Percentiles rank a stretch among this genome's conserved stretches.
phyloP scores from a whole-genome alignment of 208 protist genomes.

The Endotrypanum monterogeii region DNA sequence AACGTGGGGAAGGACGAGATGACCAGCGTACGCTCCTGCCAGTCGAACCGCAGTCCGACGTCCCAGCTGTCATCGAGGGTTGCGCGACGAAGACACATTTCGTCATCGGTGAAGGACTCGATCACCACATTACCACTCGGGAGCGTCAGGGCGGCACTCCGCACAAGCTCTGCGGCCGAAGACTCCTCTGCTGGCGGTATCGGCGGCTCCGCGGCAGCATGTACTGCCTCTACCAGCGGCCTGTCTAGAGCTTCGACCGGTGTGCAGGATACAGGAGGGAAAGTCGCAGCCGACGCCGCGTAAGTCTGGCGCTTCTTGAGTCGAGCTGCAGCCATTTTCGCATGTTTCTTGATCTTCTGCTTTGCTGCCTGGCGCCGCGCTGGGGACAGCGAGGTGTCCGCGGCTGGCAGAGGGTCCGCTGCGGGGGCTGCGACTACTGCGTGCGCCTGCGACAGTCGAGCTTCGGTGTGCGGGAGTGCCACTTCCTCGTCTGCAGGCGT shows the following conservation, averaged over 20 bases:
- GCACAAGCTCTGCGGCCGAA: constrained; percentile 23
- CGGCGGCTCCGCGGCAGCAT: constrained; percentile 20
- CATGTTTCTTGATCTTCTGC: constrained; percentile 48
- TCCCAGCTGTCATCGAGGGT: constrained; percentile 65
- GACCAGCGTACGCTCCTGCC: constrained; percentile 59
- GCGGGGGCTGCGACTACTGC: not conserved
- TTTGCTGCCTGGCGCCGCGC: constrained; percentile 33
- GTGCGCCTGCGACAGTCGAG: not conserved
- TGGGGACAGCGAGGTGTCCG: constrained; percentile 2
- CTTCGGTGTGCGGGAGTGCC: not conserved
- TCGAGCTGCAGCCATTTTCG: constrained; percentile 38
- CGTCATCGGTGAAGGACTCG: constrained; percentile 63
- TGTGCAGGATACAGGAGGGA: not conserved
- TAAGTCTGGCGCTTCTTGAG: constrained; percentile 2
- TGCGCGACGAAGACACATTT: constrained; percentile 62
- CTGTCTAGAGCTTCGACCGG: constrained; percentile 16
- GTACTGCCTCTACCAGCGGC: constrained; percentile 33
- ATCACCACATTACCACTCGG: constrained; percentile 53
- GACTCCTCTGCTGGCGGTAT: constrained; percentile 9
- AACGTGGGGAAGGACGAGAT: constrained; percentile 64
- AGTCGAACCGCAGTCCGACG: constrained; percentile 77
- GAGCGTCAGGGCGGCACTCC: constrained; percentile 39
- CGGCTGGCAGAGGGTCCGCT: not conserved
- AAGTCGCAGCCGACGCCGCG: not conserved
- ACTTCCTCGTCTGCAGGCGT: not conserved